phyloP scores from a whole-genome alignment of 2,329 filamentous ascomycete species.

The Fusarium sp. region DNA sequence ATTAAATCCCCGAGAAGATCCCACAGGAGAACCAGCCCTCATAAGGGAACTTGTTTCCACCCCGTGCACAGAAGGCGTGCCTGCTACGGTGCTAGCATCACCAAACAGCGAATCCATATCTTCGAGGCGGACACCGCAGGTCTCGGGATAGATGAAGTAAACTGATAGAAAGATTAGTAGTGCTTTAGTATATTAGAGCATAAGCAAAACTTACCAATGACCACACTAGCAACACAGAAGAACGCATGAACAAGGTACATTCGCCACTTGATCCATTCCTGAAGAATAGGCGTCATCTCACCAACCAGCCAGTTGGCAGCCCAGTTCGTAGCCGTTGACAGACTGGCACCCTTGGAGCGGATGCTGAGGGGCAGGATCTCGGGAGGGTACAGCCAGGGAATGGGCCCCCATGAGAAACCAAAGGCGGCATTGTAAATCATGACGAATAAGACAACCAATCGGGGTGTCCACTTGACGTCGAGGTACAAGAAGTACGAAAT shows the following conservation, averaged over 20 bases:
- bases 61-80: constrained; percentile 76
- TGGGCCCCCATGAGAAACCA: constrained; percentile 93
- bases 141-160: constrained; percentile 97
- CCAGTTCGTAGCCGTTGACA: constrained; percentile 98
- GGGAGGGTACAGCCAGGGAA: constrained; percentile 98
- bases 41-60: constrained; percentile 86
- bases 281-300: constrained; percentile 90
- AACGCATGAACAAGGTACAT: constrained; percentile 95
- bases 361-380: constrained; percentile 97
- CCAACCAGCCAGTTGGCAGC: constrained; percentile 98
- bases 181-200: constrained; percentile 28
- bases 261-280: constrained; percentile 91
- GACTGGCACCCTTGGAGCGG: constrained; percentile 92
- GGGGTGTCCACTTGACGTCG: constrained; percentile 78
- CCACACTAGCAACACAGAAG: constrained; percentile 93
- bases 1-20: constrained; percentile 70
- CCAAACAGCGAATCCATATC: constrained; percentile 97
- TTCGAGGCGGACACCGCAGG: constrained; percentile 90
- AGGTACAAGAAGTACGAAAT: constrained; percentile 97
- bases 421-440: constrained; percentile 99
- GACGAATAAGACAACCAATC: constrained; percentile 88
- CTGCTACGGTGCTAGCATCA: constrained; percentile 82
- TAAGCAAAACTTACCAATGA: constrained; percentile 76
- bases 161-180: constrained; percentile 62
- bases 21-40: constrained; percentile 73